A percentile compares a stretch with the other conserved stretches of the same genome.
phyloP scores from a whole-genome alignment of 371 early-diverging fungal genomes.

The Mucor mucedo region DNA sequence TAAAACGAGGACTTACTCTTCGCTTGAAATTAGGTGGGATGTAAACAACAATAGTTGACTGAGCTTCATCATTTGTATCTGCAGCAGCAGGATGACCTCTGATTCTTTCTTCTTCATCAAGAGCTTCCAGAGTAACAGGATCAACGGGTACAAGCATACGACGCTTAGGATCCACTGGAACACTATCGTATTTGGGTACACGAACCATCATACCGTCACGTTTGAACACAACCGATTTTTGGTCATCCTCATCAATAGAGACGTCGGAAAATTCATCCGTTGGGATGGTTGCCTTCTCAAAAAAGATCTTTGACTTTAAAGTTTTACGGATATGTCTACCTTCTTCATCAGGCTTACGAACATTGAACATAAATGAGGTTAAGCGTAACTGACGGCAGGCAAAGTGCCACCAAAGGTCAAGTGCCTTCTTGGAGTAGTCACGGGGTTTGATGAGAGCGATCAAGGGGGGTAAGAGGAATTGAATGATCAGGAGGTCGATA shows the following conservation, averaged over 20 bases:
- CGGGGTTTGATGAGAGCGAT: conserved; percentile 63
- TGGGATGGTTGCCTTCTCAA: conserved; percentile 30
- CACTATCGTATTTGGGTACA: conserved; percentile 74
- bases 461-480: conserved; percentile 75
- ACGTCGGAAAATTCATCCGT: conserved; percentile 35
- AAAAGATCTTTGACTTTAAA: conserved; percentile 15
- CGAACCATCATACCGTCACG: conserved; percentile 69
- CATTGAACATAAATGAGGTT: conserved; percentile 86
- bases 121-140: conserved; percentile 60
- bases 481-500: conserved; percentile 76
- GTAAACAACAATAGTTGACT: conserved; percentile 66
- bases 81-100: conserved; percentile 60
- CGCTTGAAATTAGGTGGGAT: conserved; percentile 66
- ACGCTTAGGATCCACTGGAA: conserved; percentile 70
- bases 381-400: conserved; percentile 72
- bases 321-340: conserved; percentile 25
- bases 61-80: conserved; percentile 52
- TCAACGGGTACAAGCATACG: conserved; percentile 79
- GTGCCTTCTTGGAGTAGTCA: conserved; percentile 49
- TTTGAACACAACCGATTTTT: conserved; percentile 60
- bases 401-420: conserved; percentile 72
- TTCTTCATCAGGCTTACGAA: conserved; percentile 65
- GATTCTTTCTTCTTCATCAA: conserved; percentile 64
- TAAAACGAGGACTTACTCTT: conserved; percentile 34
- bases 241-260: conserved; percentile 32